Evolutionary conservation across 2,329 filamentous ascomycete species (phyloP), one percentile per base, ranked within the genome.

Genomic region (Colletotrichum eremochloae): DNA sequence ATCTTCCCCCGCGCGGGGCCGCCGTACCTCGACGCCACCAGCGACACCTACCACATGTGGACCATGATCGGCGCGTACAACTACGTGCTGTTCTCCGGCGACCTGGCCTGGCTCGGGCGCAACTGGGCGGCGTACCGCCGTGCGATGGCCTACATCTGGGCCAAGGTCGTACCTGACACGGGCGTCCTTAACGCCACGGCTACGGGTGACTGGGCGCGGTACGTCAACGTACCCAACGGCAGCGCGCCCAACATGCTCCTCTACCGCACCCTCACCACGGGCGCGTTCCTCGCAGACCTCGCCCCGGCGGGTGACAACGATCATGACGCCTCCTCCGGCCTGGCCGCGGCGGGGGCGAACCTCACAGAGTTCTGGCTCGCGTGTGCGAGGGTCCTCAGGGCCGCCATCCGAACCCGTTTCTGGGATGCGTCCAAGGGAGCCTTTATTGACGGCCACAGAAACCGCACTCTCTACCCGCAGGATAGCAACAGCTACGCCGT

Each of bases 401-500:
- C 76, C 0, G 82, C 84, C 11, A 88, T 88, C 36, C 84, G 87
- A 56, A 76, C 77, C 14, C 80, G 84, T 60, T 84, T 87, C 70
- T 90, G 85, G 84, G 85, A 89, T 73, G 74, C 79, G 0, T 65
- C 77, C 1, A 81, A 81, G n/a, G 85, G 85, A 36, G 83, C 88
- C 73, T 88, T 90, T 80, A 82, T 83, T 67, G 87, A 89, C 77
- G 90, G 89, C 73, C 84, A 86, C 48, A 85, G 84, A 0, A 77
- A 81, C 7, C 86, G 84, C 2, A 82, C 83, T 0, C 81, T 92
- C 4, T 82, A 88, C 73, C 88, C 89, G 0, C 89, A 92, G 79
- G 89, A 91, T 73, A 88, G 85, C 15, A 91, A 91, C 78, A 84
- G 85, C 65, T 83, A 90, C 78, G 85, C 88, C 0, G 79, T 90